These are phyloP conservation scores for Colletotrichum orchidophilum DNA, from an alignment of 2,329 filamentous ascomycete species.

Conservation along the genomic window DNA sequence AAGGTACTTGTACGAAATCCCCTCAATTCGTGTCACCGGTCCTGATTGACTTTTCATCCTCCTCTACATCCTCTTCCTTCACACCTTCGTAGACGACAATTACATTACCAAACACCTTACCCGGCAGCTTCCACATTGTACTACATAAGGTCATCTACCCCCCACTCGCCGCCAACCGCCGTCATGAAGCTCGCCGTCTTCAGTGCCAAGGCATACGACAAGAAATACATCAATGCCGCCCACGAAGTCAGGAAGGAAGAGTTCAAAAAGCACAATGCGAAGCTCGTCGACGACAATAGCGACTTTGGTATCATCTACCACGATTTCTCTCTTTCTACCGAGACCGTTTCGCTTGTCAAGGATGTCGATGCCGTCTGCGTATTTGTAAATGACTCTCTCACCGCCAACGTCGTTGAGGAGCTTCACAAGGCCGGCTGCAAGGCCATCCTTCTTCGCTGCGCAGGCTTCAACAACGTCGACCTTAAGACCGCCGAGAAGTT, in stretches of 20 bases:
- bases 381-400: constrained; percentile 73
- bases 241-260: constrained; percentile 22
- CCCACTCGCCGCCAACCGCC: not conserved
- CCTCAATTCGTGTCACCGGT: not conserved
- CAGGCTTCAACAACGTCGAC: constrained; percentile 75
- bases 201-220: constrained; percentile 72
- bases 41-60: not conserved
- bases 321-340: constrained; percentile 62
- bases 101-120: not conserved
- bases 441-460: constrained; percentile 72
- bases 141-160: not conserved
- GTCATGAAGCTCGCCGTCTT: constrained; percentile 71
- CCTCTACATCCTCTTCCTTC: not conserved
- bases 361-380: constrained; percentile 69
- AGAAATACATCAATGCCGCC: constrained; percentile 59
- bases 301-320: constrained; percentile 64
- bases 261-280: constrained; percentile 40
- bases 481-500: constrained; percentile 62
- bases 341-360: constrained; percentile 61
- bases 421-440: constrained; percentile 61
- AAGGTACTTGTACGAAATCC: not conserved
- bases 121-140: not conserved
- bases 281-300: constrained; percentile 41
- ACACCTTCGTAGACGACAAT: not conserved
- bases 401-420: constrained; percentile 58